Evolutionary conservation across 1,284 basidiomycete genomes (phyloP).

Genomic region (Coniferiporia weirii): DNA sequence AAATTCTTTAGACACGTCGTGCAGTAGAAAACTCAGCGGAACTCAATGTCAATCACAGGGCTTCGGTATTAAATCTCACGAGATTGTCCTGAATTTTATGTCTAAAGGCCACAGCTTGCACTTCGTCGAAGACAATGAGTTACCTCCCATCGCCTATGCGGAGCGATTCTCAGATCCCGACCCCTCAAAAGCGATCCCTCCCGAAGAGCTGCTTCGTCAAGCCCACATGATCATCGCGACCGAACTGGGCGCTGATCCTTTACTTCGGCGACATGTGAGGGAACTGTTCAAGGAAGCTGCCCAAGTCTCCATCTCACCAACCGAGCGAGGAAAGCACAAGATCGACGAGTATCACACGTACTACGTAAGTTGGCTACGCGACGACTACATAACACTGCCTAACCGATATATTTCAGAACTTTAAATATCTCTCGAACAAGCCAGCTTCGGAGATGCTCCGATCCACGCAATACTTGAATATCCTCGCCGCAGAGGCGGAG

Average conservation of each 20-base stretch:
- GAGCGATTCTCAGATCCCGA: constrained; percentile 75
- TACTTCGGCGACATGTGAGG: constrained; percentile 79
- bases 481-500: constrained; percentile 87
- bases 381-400: background rate
- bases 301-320: constrained; percentile 80
- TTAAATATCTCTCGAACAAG: constrained; percentile 93
- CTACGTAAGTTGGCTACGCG: constrained; percentile 57
- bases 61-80: constrained; percentile 74
- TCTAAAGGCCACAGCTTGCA: constrained; percentile 47
- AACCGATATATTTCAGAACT: constrained; percentile 52
- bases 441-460: constrained; percentile 64
- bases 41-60: constrained; percentile 38
- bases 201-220: constrained; percentile 63
- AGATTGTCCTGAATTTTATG: constrained; percentile 78
- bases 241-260: constrained; percentile 91
- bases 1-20: background rate
- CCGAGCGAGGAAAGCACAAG: constrained; percentile 85
- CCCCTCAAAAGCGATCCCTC: constrained; percentile 45
- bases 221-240: constrained; percentile 85
- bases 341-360: constrained; percentile 90
- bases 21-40: no score
- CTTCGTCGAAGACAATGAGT: constrained; percentile 75
- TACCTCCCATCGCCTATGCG: constrained; percentile 67
- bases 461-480: constrained; percentile 82
- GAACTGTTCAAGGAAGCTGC: constrained; percentile 75